Percentiles rank a stretch among this genome's conserved stretches.
phyloP scores from a whole-genome alignment of 2,329 filamentous ascomycete species.

The Conoideocrella luteorostrata region DNA sequence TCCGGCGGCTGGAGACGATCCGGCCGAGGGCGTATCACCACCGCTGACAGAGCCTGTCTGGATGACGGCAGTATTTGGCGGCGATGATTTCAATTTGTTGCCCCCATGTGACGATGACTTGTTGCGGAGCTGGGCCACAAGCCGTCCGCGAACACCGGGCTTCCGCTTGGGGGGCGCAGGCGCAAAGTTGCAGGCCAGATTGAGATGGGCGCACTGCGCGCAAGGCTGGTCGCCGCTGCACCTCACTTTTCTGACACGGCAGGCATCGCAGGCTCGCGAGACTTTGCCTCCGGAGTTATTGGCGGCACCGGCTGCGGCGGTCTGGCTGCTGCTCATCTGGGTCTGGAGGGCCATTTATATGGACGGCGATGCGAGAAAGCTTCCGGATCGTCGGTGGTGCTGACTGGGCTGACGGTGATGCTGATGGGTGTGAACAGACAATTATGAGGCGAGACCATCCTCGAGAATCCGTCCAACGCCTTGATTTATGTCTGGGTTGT shows the following conservation, averaged over 20 bases:
- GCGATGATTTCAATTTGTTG: conserved; percentile 2
- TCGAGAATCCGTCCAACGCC: neutral
- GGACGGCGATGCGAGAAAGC: neutral
- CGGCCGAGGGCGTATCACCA: conserved; percentile 11
- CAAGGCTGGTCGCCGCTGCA: conserved; percentile 29
- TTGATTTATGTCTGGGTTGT: no score
- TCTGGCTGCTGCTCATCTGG: conserved; percentile 11
- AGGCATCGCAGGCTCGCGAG: conserved; percentile 30
- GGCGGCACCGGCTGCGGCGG: neutral
- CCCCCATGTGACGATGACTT: conserved; percentile 9
- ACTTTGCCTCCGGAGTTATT: conserved; percentile 10
- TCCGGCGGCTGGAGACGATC: conserved; percentile 5
- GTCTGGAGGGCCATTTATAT: neutral
- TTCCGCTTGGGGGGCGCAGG: conserved; percentile 26
- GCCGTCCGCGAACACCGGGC: conserved; percentile 26
- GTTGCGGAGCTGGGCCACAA: conserved; percentile 29
- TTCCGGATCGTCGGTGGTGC: neutral
- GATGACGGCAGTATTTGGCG: neutral
- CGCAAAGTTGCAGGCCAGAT: conserved; percentile 27
- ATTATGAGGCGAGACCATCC: conserved; percentile 4
- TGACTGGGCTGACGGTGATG: neutral
- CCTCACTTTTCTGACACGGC: conserved; percentile 31
- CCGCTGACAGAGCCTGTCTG: conserved; percentile 3
- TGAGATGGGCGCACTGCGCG: conserved; percentile 29
- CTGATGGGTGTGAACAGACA: conserved; percentile 1